Evolutionary conservation across 805 yeast species (phyloP).

Genomic region (Kluyveromyces siamensis): DNA sequence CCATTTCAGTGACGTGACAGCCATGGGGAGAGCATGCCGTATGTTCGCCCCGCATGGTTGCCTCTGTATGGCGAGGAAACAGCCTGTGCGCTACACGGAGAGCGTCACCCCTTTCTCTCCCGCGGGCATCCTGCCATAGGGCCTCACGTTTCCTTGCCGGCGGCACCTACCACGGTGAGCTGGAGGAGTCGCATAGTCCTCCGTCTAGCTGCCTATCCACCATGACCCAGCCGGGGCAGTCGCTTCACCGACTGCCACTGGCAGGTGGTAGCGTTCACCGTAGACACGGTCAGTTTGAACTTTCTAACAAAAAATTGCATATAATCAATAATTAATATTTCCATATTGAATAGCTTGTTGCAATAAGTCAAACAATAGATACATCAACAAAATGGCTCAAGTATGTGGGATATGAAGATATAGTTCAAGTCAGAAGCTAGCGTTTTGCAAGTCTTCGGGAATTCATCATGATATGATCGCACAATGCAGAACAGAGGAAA

Average conservation of each 20-base stretch:
- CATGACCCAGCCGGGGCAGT: neutral
- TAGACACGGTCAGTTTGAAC: neutral
- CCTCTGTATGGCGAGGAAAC: too few species aligned
- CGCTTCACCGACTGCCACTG: neutral
- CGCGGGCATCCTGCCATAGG: too few species aligned
- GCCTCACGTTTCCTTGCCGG: neutral
- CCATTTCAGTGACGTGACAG: too few species aligned
- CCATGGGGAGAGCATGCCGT: too few species aligned
- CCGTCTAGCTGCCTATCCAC: neutral
- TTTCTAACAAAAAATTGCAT: neutral
- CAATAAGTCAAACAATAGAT: neutral
- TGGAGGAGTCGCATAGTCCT: neutral
- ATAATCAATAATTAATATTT: too few species aligned
- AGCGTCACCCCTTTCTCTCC: too few species aligned
- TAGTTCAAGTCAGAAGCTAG: neutral
- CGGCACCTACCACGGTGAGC: neutral
- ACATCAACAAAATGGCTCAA: constrained; percentile 4
- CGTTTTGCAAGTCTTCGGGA: neutral
- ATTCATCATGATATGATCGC: neutral
- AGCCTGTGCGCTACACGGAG: too few species aligned
- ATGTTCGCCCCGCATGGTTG: too few species aligned
- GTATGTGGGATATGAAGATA: constrained; percentile 1
- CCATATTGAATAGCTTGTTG: neutral
- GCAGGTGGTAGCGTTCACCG: neutral
- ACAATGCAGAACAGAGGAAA: neutral